phyloP scores from a whole-genome alignment of 148 eudicot genomes.

The Spergularia bocconei region DNA sequence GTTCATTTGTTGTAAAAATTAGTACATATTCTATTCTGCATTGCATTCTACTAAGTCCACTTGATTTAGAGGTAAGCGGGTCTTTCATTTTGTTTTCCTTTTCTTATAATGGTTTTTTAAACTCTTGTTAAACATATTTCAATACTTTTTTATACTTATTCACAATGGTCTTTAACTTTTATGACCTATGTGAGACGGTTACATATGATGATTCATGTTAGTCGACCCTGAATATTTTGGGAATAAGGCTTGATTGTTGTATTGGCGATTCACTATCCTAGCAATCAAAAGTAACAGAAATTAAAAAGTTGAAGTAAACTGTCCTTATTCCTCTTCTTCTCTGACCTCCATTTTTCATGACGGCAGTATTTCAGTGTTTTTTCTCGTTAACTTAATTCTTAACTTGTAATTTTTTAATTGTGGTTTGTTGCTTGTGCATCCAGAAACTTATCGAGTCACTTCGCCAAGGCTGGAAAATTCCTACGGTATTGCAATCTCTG shows the following conservation, averaged over 20 bases:
- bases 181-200: not conserved
- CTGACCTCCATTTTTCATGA: not conserved
- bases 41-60: too few species aligned
- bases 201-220: not conserved
- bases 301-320: not conserved
- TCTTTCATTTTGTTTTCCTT: too few species aligned
- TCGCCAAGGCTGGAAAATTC: conserved; percentile 46
- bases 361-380: not conserved
- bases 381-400: not conserved
- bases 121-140: too few species aligned
- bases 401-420: not conserved
- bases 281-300: not conserved
- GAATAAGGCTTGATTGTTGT: not conserved
- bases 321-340: not conserved
- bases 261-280: not conserved
- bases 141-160: too few species aligned
- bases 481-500: conserved; percentile 77
- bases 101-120: too few species aligned
- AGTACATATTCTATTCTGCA: too few species aligned
- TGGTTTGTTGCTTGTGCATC: conserved; percentile 12
- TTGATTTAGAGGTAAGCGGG: too few species aligned
- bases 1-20: too few species aligned
- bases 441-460: conserved; percentile 72
- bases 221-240: too few species aligned
- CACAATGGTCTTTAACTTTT: too few species aligned